Conservation (phyloP, 495 filamentous ascomycete genomes). For the Pyrenopolyporus hunteri region DNA sequence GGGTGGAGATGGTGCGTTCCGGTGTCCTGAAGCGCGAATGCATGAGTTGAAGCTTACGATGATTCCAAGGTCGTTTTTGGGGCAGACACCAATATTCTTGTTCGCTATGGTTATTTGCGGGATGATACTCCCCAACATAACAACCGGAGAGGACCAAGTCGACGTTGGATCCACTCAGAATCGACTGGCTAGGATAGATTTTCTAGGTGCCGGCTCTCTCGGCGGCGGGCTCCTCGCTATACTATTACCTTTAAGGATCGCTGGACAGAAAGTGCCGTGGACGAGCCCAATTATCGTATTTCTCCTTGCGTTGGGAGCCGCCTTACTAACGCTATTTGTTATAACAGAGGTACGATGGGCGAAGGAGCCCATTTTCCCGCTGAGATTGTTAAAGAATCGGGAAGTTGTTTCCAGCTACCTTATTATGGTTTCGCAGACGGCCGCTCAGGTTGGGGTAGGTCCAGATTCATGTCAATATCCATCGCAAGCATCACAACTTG, state of each 20-base stretch:
- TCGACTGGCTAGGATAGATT: constrained; percentile 61
- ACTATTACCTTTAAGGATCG: constrained; percentile 64
- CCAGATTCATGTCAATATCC: constrained; percentile 30
- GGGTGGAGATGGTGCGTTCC: constrained; percentile 67
- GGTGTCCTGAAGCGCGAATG: not conserved
- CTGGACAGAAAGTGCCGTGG: constrained; percentile 64
- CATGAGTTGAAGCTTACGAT: not conserved
- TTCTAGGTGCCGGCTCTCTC: constrained; percentile 60
- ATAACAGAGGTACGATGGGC: constrained; percentile 58
- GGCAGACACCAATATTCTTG: constrained; percentile 61
- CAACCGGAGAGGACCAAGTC: not conserved
- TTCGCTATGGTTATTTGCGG: constrained; percentile 60
- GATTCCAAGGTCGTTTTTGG: constrained; percentile 61
- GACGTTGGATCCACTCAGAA: constrained; percentile 18
- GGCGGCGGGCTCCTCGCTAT: constrained; percentile 54
- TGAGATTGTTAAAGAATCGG: constrained; percentile 60
- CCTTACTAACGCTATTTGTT: constrained; percentile 55
- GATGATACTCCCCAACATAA: constrained; percentile 48
- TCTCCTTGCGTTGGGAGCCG: constrained; percentile 42
- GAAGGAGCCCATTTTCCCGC: constrained; percentile 65
- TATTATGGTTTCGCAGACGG: constrained; percentile 58
- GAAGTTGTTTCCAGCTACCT: constrained; percentile 63
- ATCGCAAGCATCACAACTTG: constrained; percentile 1
- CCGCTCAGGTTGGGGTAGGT: constrained; percentile 63
- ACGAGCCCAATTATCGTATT: constrained; percentile 51